A percentile compares a stretch with the other conserved stretches of the same genome.
These are phyloP conservation scores for Thraustochytrium striatum DNA, from an alignment of 352 stramenopile genomes.

Conservation along the genomic window DNA sequence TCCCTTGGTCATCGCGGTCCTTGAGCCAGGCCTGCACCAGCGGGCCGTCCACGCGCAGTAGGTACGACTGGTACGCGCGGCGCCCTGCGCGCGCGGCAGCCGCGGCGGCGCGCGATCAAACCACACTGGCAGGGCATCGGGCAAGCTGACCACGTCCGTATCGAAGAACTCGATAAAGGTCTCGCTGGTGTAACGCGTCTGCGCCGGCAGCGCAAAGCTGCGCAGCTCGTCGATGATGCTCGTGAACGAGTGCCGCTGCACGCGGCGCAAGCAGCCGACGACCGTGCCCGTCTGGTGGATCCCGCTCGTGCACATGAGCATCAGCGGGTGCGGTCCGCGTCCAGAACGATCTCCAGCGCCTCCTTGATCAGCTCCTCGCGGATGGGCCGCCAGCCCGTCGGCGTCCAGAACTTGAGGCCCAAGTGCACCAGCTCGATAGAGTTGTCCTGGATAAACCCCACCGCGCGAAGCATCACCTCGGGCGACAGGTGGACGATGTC, in stretches of 20 bases:
- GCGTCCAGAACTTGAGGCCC: constrained; percentile 35
- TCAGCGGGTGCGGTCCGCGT: constrained; percentile 10
- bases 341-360: constrained; percentile 27
- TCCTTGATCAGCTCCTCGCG: constrained; percentile 44
- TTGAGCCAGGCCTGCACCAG: constrained; percentile 34
- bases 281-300: constrained; percentile 37
- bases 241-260: constrained; percentile 29
- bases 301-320: constrained; percentile 42
- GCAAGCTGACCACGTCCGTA: constrained; percentile 10
- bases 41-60: neutral
- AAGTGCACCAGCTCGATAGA: constrained; percentile 38
- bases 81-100: neutral
- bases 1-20: neutral
- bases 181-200: constrained; percentile 43
- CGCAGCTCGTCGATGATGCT: constrained; percentile 43
- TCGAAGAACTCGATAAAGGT: constrained; percentile 48
- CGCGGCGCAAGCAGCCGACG: constrained; percentile 14
- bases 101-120: neutral
- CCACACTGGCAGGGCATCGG: neutral
- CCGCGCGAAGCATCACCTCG: constrained; percentile 20
- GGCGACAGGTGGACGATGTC: constrained; percentile 39
- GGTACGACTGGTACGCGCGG: constrained; percentile 3
- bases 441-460: constrained; percentile 19
- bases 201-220: constrained; percentile 17
- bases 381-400: constrained; percentile 16